Evolutionary conservation across 805 yeast genomes (phyloP), one percentile per base, ranked within the genome.

Genomic region (Suhomyces kilbournensis): DNA sequence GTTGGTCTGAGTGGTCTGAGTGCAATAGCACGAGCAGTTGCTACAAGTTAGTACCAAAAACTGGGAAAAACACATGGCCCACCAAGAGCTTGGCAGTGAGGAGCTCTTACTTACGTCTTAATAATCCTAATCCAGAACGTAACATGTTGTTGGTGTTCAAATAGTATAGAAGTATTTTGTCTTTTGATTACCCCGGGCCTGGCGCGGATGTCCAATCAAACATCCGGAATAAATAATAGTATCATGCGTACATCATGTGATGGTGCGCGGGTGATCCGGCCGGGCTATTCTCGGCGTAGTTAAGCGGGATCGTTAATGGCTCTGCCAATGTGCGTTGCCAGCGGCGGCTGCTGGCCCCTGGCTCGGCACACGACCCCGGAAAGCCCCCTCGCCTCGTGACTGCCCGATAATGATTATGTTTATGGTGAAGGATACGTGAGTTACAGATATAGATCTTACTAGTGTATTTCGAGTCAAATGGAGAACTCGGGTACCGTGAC

Each of bases 101-200:
- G 12, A n/a, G 3, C 5, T n/a, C 14, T 12, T 58, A 57, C 59
- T 23, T 63, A 66, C 70, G 62, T 64, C 62, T 68, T 45, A 59
- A 49, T 48, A 64, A 61, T 28, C 70, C 67, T 57, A 69, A 65
- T 45, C 74, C 71, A 54, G 65, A 54, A 60, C 75, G 72, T 53
- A 70, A 57, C 74, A 70, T 68, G 28, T 32, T 61, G 46, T 40
- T 46, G 25, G 32, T n/a, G 42, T 14, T 35, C 32, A 35, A 17
- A 20, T 8, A 39, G 43, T 39, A 8, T 17, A 9, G 23, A 17
- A 20, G 23, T n/a, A 34, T 23, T 28, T 25, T 39, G 25, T 49
- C 32, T 15, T 15, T 35, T 26, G 22, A 39, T 35, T 47, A 35
- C 46, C 46, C 39, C 47, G 53, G 49, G 45, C 47, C 56, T 44